Base-by-base conservation (phyloP, 208 protist genomes). In the Naegleria lovaniensis region DNA sequence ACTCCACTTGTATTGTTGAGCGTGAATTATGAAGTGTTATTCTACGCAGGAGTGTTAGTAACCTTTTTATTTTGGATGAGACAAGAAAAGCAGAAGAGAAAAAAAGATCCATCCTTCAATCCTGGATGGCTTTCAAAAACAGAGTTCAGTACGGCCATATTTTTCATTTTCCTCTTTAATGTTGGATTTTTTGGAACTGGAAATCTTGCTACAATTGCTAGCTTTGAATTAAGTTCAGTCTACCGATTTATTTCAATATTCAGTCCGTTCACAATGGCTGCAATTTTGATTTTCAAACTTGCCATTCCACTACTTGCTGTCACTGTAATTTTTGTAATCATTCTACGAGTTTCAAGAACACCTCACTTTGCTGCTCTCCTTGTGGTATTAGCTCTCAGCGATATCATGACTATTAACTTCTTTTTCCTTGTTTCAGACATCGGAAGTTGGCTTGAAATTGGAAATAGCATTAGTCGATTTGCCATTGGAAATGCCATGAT, bases 401-500 rank as follows among this genome's bases (percentile, higher is more conserved):
- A 93, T 84, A 33, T 92, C 39, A 83, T 91, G 76, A 83, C 86
- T 1, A 48, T 93, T 13, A 89, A 84, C 16, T 93, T 93, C 25
- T 93, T 93, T 36, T 85, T 87, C 22, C 39, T 89, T 7, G 90
- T 93, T 16, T 33, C 22, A n/a, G 75, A 83, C 39, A 22, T 25
- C 29, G 92, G 92, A 15, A 90, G 76, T n/a, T 93, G 92, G 92
- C 33, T 86, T 52, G 90, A 93, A 29, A 93, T 93, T 90, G 92
- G 92, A 13, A 88, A 91, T 9, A 36, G 38, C 40, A 92, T 93
- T 13, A 90, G 79, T 59, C 5, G 83, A 51, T 92, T 93, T 86
- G 88, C 89, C 7, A 93, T 93, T 25, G 36, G 43, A 16, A 93
- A 93, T 40, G 36, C 48, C 0, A 43, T 91, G 36, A 92, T 90